Conservation (phyloP, 257 asterid species). For the Verbascum thapsus region DNA sequence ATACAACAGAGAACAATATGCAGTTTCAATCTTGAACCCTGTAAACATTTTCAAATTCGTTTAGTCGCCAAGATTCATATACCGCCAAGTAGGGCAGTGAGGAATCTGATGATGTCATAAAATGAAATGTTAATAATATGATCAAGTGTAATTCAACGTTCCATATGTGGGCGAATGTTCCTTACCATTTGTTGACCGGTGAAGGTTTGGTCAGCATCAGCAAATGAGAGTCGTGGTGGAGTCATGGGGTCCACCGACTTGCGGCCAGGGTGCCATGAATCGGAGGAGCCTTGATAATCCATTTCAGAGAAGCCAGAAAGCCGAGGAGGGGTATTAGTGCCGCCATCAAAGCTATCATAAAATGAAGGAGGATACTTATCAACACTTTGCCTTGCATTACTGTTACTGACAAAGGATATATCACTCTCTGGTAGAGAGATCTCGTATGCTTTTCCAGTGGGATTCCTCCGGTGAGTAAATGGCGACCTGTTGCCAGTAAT, state of each 20-base stretch:
- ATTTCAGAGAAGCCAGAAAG: constrained; percentile 72
- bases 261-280: constrained; percentile 50
- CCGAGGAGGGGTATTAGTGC: constrained; percentile 67
- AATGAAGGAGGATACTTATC: constrained; percentile 62
- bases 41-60: no score
- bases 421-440: constrained; percentile 68
- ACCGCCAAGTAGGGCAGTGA: no score
- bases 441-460: constrained; percentile 80
- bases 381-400: constrained; percentile 69
- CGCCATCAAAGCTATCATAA: constrained; percentile 53
- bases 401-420: constrained; percentile 81
- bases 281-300: constrained; percentile 47
- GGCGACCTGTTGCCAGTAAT: constrained; percentile 65
- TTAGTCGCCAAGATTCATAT: no score
- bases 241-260: constrained; percentile 53
- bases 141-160: no score
- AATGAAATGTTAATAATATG: no score
- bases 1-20: no score
- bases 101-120: no score
- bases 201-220: constrained; percentile 48
- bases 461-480: constrained; percentile 66
- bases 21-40: no score
- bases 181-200: constrained; percentile 52
- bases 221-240: constrained; percentile 48
- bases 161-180: no score